A percentile compares a stretch with the other conserved stretches of the same genome.
Evolutionary conservation across 805 yeast genomes (phyloP).

Genomic region (Candida adriatica): DNA sequence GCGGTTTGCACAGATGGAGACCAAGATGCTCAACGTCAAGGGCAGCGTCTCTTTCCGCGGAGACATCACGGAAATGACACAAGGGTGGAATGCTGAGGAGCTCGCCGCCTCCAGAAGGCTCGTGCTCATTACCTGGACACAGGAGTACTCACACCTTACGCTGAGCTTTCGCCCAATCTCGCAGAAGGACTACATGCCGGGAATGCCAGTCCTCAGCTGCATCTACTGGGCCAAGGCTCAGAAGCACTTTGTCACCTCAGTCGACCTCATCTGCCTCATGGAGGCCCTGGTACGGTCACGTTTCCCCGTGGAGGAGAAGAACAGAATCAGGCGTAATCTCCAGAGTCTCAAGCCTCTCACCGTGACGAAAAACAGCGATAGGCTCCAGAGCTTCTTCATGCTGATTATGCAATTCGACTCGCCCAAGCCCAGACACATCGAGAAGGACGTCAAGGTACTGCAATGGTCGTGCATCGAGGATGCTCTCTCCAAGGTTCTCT

Average conservation of each 20-base stretch:
- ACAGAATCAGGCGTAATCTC: slow-evolving; percentile 58
- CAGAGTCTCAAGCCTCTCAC: slow-evolving; percentile 60
- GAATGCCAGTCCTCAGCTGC: slow-evolving; percentile 47
- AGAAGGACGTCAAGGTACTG: slow-evolving; percentile 63
- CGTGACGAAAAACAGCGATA: slow-evolving; percentile 39
- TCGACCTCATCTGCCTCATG: slow-evolving; percentile 50
- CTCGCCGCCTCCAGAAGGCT: slow-evolving; percentile 36
- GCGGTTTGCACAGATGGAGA: slow-evolving; percentile 1
- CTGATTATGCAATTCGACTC: slow-evolving; percentile 52
- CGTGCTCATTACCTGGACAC: slow-evolving; percentile 37
- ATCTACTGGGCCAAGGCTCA: slow-evolving; percentile 46
- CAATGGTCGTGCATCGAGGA: slow-evolving; percentile 46
- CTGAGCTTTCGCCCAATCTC: slow-evolving; percentile 33
- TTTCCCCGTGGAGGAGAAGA: slow-evolving; percentile 63
- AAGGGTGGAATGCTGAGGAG: slow-evolving; percentile 43
- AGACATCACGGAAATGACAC: slow-evolving; percentile 26
- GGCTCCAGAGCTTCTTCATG: slow-evolving; percentile 33
- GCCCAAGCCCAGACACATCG: slow-evolving; percentile 65
- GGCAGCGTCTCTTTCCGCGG: slow-evolving; percentile 14
- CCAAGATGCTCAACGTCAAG: slow-evolving; percentile 8
- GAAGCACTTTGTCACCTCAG: slow-evolving; percentile 54
- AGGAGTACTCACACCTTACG: slow-evolving; percentile 27
- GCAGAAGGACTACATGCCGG: slow-evolving; percentile 29
- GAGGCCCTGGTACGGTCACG: slow-evolving; percentile 48
- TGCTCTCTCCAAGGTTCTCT: slow-evolving; percentile 50